These are phyloP conservation scores for Moesziomyces antarcticus DNA, from an alignment of 1,284 basidiomycete genomes.

Conservation along the genomic window DNA sequence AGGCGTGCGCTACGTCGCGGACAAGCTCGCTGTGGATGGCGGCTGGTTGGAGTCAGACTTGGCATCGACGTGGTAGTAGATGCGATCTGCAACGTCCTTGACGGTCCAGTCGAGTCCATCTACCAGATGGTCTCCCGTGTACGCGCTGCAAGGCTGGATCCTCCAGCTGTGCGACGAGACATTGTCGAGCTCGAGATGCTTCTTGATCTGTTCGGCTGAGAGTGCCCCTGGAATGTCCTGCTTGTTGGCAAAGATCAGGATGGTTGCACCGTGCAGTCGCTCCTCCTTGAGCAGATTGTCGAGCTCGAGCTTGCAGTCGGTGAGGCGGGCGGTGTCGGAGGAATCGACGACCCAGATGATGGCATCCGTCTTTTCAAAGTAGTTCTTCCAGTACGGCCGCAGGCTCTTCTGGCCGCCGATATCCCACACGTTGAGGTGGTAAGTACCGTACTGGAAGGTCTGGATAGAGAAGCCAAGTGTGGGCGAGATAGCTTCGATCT, in stretches of 20 bases:
- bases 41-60: conserved; percentile 5
- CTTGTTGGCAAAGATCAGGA: conserved; percentile 99
- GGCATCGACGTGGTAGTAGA: conserved; percentile 61
- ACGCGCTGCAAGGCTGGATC: conserved; percentile 90
- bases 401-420: conserved; percentile 96
- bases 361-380: conserved; percentile 98
- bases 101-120: conserved; percentile 95
- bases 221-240: conserved; percentile 92
- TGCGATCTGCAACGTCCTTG: conserved; percentile 76
- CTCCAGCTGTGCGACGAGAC: conserved; percentile 88
- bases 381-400: conserved; percentile 98
- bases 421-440: conserved; percentile 75
- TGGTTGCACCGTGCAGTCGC: conserved; percentile 90
- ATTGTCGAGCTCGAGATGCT: conserved; percentile 41
- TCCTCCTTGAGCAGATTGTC: conserved; percentile 88
- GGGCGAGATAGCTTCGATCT: conserved; percentile 76
- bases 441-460: conserved; percentile 90
- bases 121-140: conserved; percentile 85
- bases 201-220: conserved; percentile 81
- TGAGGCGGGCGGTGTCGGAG: conserved; percentile 85
- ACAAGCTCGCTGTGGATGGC: not conserved
- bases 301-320: conserved; percentile 88
- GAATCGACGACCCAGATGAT: conserved; percentile 99
- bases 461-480: conserved; percentile 99
- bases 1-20: not conserved